phyloP scores from a whole-genome alignment of 345 rosid species.

The Lenwebbia sp. region DNA sequence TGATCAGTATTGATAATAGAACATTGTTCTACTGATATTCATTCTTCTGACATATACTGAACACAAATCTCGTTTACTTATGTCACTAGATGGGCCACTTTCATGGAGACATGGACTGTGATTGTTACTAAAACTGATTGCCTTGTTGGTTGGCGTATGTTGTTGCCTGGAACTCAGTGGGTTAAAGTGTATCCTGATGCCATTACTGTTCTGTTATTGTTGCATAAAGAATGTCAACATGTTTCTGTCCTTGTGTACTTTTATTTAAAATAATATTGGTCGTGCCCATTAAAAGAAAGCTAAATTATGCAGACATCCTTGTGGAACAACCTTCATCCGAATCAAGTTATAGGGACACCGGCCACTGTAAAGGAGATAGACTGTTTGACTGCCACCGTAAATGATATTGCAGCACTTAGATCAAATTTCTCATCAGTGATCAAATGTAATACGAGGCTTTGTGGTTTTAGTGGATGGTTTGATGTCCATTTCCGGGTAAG shows the following conservation, averaged over 20 bases:
- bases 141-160: background rate
- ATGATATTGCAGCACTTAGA: slow-evolving; percentile 57
- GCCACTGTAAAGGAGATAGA: slow-evolving; percentile 74
- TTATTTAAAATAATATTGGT: background rate
- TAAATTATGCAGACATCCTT: slow-evolving; percentile 52
- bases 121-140: background rate
- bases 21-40: background rate
- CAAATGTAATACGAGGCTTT: slow-evolving; percentile 37
- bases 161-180: background rate
- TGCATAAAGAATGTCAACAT: background rate
- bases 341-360: slow-evolving; percentile 72
- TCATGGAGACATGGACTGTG: background rate
- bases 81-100: background rate
- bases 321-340: slow-evolving; percentile 93
- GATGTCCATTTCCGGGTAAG: slow-evolving; percentile 95
- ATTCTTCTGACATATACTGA: background rate
- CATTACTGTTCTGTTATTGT: background rate
- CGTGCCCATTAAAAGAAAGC: background rate
- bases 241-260: background rate
- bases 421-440: slow-evolving; percentile 50
- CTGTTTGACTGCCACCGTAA: slow-evolving; percentile 67
- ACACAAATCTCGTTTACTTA: background rate
- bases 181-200: background rate
- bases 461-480: slow-evolving; percentile 95
- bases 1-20: background rate